Percentiles rank a stretch among this genome's conserved stretches.
Conservation (phyloP, 495 filamentous ascomycete species). For the Penicillium tannophilum region DNA sequence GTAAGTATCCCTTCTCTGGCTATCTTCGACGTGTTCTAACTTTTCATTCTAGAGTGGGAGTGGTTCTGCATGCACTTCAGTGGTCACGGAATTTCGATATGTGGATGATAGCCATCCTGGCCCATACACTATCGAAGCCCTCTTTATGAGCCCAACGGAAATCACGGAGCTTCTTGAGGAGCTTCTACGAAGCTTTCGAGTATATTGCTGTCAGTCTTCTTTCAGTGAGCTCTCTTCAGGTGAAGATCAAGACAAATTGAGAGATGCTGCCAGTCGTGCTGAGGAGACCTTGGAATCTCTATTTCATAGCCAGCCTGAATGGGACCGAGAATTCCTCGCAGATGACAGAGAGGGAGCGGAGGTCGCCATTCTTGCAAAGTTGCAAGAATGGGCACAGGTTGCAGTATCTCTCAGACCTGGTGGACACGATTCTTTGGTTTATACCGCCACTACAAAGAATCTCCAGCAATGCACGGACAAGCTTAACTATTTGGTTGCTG, state of each 20-base stretch:
- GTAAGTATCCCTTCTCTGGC: conserved; percentile 15
- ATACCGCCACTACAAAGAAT: too few species aligned
- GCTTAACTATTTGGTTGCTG: conserved; percentile 25
- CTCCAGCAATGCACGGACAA: conserved; percentile 15
- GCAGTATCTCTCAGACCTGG: neutral
- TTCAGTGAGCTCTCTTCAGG: neutral
- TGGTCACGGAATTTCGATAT: conserved; percentile 36
- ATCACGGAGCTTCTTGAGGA: conserved; percentile 29
- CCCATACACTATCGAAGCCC: conserved; percentile 30
- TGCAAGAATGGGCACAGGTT: neutral
- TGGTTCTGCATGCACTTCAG: conserved; percentile 35
- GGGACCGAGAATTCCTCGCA: neutral
- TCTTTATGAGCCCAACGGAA: conserved; percentile 29
- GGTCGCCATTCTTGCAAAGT: neutral
- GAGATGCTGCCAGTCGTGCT: conserved; percentile 12
- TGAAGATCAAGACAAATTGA: conserved; percentile 18
- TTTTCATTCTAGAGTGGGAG: conserved; percentile 25
- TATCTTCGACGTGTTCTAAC: neutral
- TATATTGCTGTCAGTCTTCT: neutral
- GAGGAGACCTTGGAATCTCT: conserved; percentile 26
- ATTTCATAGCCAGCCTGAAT: conserved; percentile 12
- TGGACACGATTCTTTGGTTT: neutral
- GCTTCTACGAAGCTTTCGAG: conserved; percentile 23
- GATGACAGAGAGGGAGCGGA: neutral
- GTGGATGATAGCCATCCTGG: conserved; percentile 20